Base-by-base conservation (phyloP, 1,139 yeast genomes). In the Scheffersomyces lignicola region DNA sequence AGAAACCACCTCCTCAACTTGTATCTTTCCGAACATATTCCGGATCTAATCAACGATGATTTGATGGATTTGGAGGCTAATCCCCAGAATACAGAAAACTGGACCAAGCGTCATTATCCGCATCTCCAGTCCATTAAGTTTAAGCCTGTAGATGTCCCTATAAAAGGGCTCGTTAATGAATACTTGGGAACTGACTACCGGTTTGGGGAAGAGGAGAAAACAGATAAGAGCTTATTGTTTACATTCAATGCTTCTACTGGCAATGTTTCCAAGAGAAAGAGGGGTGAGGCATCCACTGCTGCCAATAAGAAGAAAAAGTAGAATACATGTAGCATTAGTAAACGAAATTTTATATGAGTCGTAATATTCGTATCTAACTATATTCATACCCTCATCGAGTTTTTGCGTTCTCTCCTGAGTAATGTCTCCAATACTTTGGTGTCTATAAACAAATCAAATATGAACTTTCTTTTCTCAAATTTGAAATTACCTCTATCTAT, bases 401-500 rank as follows among this genome's bases (percentile, higher is more conserved):
- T 38, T 29, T 46, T 35, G 37, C 51, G 30, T 31, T 56, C 60
- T 36, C 66, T 58, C 48, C 61, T 70, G 30, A 74, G 63, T 36
- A 79, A 53, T 23, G 59, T 60, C 43, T 83, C 92, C 52, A 86
- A 60, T 30, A 83, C 65, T 22, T 65, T 65, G 4, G 76, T 68
- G 45, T 77, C 76, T 7, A 62, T 42, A 50, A 88, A 82, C 40
- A 86, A 61, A 34, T 82, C 90, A 47, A 88, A 72, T 7, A 89
- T 68, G 49, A 81, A 84, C 46, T 79, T 72, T 28, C 95, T 62
- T 25, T 80, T 78, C 7, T 76, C 74, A 32, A 73, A 76, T 40
- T 83, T 77, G 60, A 80, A 86, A 39, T 77, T 76, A 47, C 83
- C 89, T 37, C 69, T 68, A 40, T 83, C 89, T 46, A 89, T 67